Percentiles rank a stretch among this genome's conserved stretches.
These are phyloP conservation scores for Leccinum pellstonianum DNA, from an alignment of 768 basidiomycete genomes.

Conservation along the genomic window DNA sequence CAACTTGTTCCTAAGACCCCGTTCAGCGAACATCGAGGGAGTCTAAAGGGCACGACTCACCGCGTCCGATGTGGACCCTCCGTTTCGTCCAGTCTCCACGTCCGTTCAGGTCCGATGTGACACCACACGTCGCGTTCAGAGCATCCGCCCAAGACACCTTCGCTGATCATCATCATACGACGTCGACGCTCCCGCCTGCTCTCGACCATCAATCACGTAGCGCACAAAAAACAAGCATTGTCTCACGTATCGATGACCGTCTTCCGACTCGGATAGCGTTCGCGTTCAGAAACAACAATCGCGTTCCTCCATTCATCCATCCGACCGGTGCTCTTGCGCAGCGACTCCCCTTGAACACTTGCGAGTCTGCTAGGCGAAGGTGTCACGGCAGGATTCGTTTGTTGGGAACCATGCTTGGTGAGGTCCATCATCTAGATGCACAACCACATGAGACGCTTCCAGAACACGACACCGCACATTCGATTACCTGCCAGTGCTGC, in stretches of 20 bases:
- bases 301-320: slow-evolving; percentile 74
- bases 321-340: slow-evolving; percentile 59
- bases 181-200: slow-evolving; percentile 73
- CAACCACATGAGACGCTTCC: not conserved
- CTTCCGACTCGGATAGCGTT: slow-evolving; percentile 58
- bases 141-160: slow-evolving; percentile 60
- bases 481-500: slow-evolving; percentile 51
- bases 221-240: not conserved
- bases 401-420: slow-evolving; percentile 37
- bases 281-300: slow-evolving; percentile 66
- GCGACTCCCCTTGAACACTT: slow-evolving; percentile 34
- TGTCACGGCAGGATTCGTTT: not conserved
- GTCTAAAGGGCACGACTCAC: slow-evolving; percentile 37
- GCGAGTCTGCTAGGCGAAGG: slow-evolving; percentile 16
- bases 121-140: slow-evolving; percentile 87
- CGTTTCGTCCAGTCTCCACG: slow-evolving; percentile 87
- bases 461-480: not conserved
- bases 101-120: slow-evolving; percentile 41
- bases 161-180: slow-evolving; percentile 57
- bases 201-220: not conserved
- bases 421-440: slow-evolving; percentile 54
- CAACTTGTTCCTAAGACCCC: slow-evolving; percentile 62
- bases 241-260: slow-evolving; percentile 64
- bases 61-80: slow-evolving; percentile 87
- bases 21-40: slow-evolving; percentile 3